phyloP scores from a whole-genome alignment of 148 eudicot genomes.

The Vaccinium darrowii region DNA sequence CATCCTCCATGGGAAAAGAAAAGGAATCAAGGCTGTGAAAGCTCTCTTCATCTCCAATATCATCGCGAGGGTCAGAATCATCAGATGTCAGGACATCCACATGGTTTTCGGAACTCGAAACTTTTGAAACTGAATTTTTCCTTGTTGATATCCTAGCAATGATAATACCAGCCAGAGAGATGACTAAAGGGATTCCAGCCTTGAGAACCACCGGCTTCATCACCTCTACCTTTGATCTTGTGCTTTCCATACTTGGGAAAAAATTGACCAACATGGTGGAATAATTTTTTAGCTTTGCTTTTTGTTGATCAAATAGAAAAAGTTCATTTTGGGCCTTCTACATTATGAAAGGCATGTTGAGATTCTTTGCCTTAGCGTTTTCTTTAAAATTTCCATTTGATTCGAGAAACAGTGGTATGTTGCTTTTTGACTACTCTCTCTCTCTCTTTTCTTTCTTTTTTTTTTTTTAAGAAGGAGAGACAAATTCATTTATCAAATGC shows the following conservation, averaged over 20 bases:
- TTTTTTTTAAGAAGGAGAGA: no score
- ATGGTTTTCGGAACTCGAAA: not conserved
- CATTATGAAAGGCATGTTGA: not conserved
- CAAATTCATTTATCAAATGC: no score
- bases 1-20: constrained; percentile 12
- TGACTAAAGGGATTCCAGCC: constrained; percentile 45
- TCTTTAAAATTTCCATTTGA: constrained; percentile 34
- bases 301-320: not conserved
- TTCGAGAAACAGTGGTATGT: constrained; percentile 20
- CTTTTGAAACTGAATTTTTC: constrained; percentile 11
- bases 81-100: not conserved
- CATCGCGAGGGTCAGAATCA: not conserved
- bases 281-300: not conserved
- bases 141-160: constrained; percentile 24
- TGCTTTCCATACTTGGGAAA: constrained; percentile 7
- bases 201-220: constrained; percentile 39
- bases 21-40: constrained; percentile 20
- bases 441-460: no score
- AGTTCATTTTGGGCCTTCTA: not conserved
- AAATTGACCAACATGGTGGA: no score
- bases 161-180: constrained; percentile 46
- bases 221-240: constrained; percentile 38
- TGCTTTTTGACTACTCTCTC: constrained; percentile 31
- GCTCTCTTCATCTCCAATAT: constrained; percentile 25
- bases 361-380: constrained; percentile 44